Conservation (phyloP, 257 asterid genomes). For the Penstemon newberryi region DNA sequence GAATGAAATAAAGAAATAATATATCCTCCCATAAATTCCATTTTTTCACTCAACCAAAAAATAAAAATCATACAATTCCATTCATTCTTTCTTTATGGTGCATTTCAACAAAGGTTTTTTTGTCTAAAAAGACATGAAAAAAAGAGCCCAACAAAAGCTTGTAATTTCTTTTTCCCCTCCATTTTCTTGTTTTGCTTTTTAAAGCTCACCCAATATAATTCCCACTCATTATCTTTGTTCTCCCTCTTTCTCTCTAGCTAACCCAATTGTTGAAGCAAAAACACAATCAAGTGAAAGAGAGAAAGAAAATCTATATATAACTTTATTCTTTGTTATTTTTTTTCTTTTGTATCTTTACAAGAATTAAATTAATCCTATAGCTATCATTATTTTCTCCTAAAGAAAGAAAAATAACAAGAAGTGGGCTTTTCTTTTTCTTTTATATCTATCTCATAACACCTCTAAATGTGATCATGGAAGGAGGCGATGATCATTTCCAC, state of each 20-base stretch:
- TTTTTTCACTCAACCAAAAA: background rate
- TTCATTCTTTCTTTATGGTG: slow-evolving; percentile 24
- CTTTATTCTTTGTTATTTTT: too few relatives aligned
- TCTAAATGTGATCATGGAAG: slow-evolving; percentile 80
- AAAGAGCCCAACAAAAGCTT: slow-evolving; percentile 39
- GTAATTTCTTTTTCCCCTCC: slow-evolving; percentile 29
- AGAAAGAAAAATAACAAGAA: background rate
- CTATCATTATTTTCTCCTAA: background rate
- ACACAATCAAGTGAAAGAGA: slow-evolving; percentile 25
- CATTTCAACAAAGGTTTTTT: slow-evolving; percentile 48
- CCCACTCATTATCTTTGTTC: slow-evolving; percentile 96
- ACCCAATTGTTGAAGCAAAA: slow-evolving; percentile 1
- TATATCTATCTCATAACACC: background rate
- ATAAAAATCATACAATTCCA: slow-evolving; percentile 15
- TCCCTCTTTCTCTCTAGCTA: slow-evolving; percentile 44
- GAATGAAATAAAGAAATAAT: background rate
- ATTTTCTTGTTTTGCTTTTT: slow-evolving; percentile 43
- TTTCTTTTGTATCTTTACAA: too few relatives aligned
- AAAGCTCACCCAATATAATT: slow-evolving; percentile 83
- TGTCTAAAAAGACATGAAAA: slow-evolving; percentile 41
- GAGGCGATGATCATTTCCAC: slow-evolving; percentile 74
- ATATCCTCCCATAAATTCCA: slow-evolving; percentile 9
- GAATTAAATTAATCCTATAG: too few relatives aligned
- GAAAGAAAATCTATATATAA: background rate
- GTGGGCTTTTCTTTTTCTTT: background rate